Evolutionary conservation across 305 asterid species (phyloP).

Genomic region (Fraxinus albicans): DNA sequence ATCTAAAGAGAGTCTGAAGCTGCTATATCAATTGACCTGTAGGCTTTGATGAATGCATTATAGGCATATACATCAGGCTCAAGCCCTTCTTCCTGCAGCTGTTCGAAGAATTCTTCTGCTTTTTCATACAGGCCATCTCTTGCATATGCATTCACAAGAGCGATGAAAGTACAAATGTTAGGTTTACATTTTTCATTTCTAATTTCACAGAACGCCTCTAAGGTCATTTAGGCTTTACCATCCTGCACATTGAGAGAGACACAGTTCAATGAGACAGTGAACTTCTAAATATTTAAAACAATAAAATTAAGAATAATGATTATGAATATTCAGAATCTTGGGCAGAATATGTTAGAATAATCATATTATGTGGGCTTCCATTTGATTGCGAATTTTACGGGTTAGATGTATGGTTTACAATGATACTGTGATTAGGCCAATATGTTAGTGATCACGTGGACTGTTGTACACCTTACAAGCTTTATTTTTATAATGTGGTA

Average conservation of each 20-base stretch:
- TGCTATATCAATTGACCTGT: conserved; percentile 49
- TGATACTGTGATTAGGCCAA: too few species aligned
- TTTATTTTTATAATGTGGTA: too few species aligned
- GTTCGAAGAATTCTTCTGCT: conserved; percentile 78
- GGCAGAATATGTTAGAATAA: not conserved
- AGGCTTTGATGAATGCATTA: conserved; percentile 87
- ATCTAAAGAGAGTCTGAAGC: not conserved
- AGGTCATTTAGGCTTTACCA: conserved; percentile 70
- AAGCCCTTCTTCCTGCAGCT: conserved; percentile 72
- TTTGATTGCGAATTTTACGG: too few species aligned
- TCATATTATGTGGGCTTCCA: too few species aligned
- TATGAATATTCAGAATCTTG: not conserved
- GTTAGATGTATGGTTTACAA: too few species aligned
- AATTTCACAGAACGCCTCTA: conserved; percentile 75
- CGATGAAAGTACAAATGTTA: conserved; percentile 77
- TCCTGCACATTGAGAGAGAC: conserved; percentile 38
- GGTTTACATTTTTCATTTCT: conserved; percentile 58
- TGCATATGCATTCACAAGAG: conserved; percentile 76
- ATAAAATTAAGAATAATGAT: not conserved
- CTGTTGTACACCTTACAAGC: too few species aligned
- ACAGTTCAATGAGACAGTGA: conserved; percentile 5
- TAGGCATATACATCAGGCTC: conserved; percentile 86
- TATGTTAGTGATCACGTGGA: too few species aligned
- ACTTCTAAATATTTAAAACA: not conserved
- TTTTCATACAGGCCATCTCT: conserved; percentile 86